Conservation (phyloP, 768 basidiomycete species). For the Xerocomus spinulosus region DNA sequence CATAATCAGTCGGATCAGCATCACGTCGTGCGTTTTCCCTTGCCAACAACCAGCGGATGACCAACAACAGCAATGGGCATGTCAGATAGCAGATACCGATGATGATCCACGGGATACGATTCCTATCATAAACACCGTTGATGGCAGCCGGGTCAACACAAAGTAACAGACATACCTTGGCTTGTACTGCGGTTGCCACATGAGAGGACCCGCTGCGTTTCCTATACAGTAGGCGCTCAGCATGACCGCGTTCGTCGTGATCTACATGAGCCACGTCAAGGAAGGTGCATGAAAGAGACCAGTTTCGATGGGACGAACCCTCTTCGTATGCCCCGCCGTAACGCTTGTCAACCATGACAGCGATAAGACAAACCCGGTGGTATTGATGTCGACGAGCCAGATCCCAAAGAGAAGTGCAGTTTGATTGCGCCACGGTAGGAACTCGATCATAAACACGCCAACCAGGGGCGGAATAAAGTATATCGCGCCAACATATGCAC, state of each 20-base stretch:
- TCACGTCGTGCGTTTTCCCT: conserved; percentile 65
- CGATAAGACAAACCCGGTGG: conserved; percentile 56
- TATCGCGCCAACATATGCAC: conserved; percentile 58
- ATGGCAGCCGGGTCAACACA: neutral
- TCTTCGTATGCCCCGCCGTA: conserved; percentile 70
- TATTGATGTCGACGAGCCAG: conserved; percentile 39
- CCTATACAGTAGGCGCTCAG: conserved; percentile 64
- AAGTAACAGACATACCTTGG: conserved; percentile 44
- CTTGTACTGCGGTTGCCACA: conserved; percentile 68
- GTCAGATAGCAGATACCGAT: conserved; percentile 59
- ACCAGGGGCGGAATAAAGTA: conserved; percentile 65
- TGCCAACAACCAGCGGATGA: conserved; percentile 50
- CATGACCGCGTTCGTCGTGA: conserved; percentile 60
- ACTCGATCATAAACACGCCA: conserved; percentile 57
- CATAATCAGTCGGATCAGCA: conserved; percentile 48
- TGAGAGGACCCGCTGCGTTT: conserved; percentile 69
- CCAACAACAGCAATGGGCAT: conserved; percentile 46
- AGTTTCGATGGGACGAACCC: conserved; percentile 41
- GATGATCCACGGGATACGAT: conserved; percentile 73
- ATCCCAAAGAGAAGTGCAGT: conserved; percentile 56
- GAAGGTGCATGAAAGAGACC: too few relatives aligned
- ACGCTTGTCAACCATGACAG: conserved; percentile 62
- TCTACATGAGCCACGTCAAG: too few relatives aligned
- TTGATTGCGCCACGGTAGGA: conserved; percentile 61
- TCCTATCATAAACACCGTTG: conserved; percentile 35